Evolutionary conservation across 371 early-diverging fungal genomes (phyloP).

Genomic region (Rhizomucor pusillus): DNA sequence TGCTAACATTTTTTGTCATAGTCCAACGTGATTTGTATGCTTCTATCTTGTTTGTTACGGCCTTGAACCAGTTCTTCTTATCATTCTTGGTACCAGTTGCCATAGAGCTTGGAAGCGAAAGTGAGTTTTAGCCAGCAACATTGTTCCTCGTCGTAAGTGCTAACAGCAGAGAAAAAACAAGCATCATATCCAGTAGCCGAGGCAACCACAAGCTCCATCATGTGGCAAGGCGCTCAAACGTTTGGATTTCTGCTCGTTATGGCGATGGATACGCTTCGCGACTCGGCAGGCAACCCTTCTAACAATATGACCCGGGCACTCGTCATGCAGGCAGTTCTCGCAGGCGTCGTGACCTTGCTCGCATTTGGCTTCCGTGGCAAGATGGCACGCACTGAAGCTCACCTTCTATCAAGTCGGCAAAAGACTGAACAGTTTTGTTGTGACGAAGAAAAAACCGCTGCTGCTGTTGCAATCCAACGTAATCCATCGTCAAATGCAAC

Average conservation of each 20-base stretch:
- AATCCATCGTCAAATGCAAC: no score
- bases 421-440: no score
- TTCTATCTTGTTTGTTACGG: slow-evolving; percentile 43
- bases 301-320: slow-evolving; percentile 29
- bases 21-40: slow-evolving; percentile 41
- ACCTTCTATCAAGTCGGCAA: no score
- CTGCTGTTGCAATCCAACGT: no score
- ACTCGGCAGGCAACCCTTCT: slow-evolving; percentile 20
- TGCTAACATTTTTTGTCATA: neutral
- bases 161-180: slow-evolving; percentile 3
- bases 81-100: slow-evolving; percentile 48
- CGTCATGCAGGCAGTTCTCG: slow-evolving; percentile 25
- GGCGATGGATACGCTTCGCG: slow-evolving; percentile 41
- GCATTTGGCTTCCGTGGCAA: slow-evolving; percentile 18
- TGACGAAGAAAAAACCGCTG: no score
- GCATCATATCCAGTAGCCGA: slow-evolving; percentile 55
- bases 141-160: neutral
- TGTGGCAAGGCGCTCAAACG: slow-evolving; percentile 51
- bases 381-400: slow-evolving; percentile 22
- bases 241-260: slow-evolving; percentile 49
- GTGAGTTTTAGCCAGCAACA: slow-evolving; percentile 15
- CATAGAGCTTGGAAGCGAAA: slow-evolving; percentile 55
- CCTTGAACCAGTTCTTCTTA: slow-evolving; percentile 46
- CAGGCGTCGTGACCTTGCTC: slow-evolving; percentile 18
- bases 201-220: slow-evolving; percentile 44